These are phyloP conservation scores for Cutaneotrichosporon spelunceum DNA, from an alignment of 1,284 basidiomycete species.

Conservation along the genomic window DNA sequence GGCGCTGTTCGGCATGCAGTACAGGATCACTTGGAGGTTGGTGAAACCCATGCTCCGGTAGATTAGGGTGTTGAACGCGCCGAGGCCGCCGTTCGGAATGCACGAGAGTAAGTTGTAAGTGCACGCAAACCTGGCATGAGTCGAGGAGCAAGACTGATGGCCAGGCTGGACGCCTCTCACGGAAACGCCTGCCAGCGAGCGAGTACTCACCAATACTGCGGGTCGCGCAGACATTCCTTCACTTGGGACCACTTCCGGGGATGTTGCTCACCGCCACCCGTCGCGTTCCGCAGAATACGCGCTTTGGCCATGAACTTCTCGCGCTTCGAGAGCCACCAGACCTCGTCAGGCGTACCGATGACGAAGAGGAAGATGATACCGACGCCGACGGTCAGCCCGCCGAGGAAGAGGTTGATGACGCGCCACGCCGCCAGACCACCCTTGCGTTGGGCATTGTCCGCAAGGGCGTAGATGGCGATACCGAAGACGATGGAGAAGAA, in stretches of 20 bases:
- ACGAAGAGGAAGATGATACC: conserved; percentile 20
- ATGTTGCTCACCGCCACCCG: conserved; percentile 26
- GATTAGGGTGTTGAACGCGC: conserved; percentile 28
- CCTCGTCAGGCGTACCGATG: conserved; percentile 32
- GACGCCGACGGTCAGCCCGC: conserved; percentile 26
- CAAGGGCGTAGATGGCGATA: conserved; percentile 31
- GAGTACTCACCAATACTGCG: conserved; percentile 27
- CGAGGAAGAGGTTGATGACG: conserved; percentile 40
- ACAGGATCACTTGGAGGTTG: conserved; percentile 23
- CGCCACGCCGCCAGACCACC: conserved; percentile 31
- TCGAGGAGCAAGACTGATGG: conserved; percentile 23
- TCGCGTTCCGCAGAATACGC: conserved; percentile 29
- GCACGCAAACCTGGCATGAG: conserved; percentile 7
- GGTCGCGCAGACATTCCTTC: conserved; percentile 34
- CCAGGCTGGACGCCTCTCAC: too few relatives aligned
- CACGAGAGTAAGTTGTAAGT: conserved; percentile 25
- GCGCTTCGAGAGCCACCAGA: conserved; percentile 32
- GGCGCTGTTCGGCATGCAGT: conserved; percentile 27
- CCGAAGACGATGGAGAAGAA: conserved; percentile 20
- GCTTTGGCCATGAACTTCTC: conserved; percentile 34
- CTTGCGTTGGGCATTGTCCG: conserved; percentile 22
- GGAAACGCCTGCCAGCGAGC: too few relatives aligned
- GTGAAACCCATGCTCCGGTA: conserved; percentile 32
- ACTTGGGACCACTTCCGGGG: conserved; percentile 34
- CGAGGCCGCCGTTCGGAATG: conserved; percentile 34